Percentiles rank a stretch among this genome's conserved stretches.
Evolutionary conservation across 192 early-diverging fungal species (phyloP).

Genomic region (Globomyces pollinis-pini): DNA sequence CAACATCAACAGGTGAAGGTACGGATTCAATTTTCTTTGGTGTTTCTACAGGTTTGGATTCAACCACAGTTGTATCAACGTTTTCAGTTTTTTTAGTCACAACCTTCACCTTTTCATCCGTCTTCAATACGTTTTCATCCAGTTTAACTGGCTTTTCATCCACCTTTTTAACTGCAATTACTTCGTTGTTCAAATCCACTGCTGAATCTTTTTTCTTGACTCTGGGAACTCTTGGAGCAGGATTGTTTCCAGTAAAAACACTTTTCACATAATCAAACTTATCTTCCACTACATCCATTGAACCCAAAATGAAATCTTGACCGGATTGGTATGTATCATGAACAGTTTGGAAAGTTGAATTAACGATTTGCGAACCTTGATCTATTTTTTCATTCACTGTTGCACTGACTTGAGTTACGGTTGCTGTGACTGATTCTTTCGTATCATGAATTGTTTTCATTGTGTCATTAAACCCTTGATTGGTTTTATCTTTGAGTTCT

Average conservation of each 20-base stretch:
- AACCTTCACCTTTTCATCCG: not conserved
- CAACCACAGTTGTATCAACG: slow-evolving; percentile 3
- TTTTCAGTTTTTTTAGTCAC: slow-evolving; percentile 1
- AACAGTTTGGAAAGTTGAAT: not conserved
- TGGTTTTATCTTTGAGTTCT: not conserved
- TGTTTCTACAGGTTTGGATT: slow-evolving; percentile 8
- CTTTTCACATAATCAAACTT: not conserved
- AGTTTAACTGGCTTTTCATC: not conserved
- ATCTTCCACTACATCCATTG: not conserved
- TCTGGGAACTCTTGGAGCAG: not conserved
- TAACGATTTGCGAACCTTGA: not conserved
- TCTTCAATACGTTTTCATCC: not conserved
- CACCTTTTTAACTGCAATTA: not conserved
- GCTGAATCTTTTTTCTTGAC: not conserved
- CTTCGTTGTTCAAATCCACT: not conserved
- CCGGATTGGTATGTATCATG: not conserved
- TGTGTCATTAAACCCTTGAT: not conserved
- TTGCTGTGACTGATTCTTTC: not conserved
- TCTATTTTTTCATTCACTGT: not conserved
- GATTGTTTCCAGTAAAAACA: not conserved
- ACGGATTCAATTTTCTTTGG: not conserved
- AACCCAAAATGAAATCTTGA: not conserved
- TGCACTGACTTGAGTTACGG: not conserved
- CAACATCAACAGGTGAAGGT: not conserved
- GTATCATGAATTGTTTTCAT: slow-evolving; percentile 3